Base-by-base conservation (phyloP, 2,329 filamentous ascomycete genomes). In the Alternaria atra region DNA sequence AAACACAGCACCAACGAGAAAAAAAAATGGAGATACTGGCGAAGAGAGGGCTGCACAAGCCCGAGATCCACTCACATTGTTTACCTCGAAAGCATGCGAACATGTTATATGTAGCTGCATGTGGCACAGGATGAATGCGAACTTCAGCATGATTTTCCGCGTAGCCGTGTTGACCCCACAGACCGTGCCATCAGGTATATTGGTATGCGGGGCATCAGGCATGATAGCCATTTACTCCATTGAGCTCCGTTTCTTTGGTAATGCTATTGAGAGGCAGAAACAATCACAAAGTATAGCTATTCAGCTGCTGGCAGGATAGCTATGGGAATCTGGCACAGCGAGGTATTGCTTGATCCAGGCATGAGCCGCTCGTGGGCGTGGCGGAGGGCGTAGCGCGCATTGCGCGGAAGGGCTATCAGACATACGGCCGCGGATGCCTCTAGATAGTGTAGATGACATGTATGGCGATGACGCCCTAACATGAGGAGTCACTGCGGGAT, bases 161-260 rank as follows among this genome's bases (percentile, higher is more conserved):
- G 34, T 50, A 37, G 20, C 46, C 46, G 20, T 20, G 34, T 39
- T 42, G 53, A 25, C 53, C 53, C 53, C 42, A 55, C 44, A 34
- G 25, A 13, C 25, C 35, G 27, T 56, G 44, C 44, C 13, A 51
- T 35, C 25, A 34, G 10, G 35, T 51, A 56, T 17, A 56, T 56
- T 42, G 35, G 27, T 51, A 23, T 63, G 56, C 27, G 60, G 56
- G 60, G 60, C 60, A 34, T 20, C 23, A 47, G n/a, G 32, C n/a
- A 44, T 15, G 2, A 27, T 2, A 37, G 17, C 32, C 5, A n/a
- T 29, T 7, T 12, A 13, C 7, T 51, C 27, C 17, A n/a, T 29
- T 25, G n/a, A 6, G 10, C 6, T 20, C 23, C 15, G 3, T 29
- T 39, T 12, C 7, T 37, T 30, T 20, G 30, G 13, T 8, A 3